These are phyloP conservation scores for Solanum aculeatissimum DNA, from an alignment of 305 asterid genomes.

Conservation along the genomic window DNA sequence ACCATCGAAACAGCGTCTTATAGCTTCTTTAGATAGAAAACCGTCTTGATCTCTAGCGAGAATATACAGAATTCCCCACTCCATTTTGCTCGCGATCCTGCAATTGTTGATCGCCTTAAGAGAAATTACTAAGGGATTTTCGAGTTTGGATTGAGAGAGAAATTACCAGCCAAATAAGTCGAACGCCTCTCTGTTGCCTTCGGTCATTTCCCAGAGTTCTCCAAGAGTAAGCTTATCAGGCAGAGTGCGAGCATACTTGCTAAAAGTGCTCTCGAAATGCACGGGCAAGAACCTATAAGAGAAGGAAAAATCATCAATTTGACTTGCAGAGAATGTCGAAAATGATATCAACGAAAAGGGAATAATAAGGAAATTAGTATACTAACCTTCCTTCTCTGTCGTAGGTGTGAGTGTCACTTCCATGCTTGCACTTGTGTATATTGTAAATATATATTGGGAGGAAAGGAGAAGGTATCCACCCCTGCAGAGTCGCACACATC, in stretches of 20 bases:
- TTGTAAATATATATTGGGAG: constrained; percentile 59
- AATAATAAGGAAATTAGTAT: too few species aligned
- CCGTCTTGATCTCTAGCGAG: constrained; percentile 71
- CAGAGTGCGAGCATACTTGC: constrained; percentile 43
- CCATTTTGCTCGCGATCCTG: constrained; percentile 33
- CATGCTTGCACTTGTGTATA: constrained; percentile 72
- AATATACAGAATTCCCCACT: constrained; percentile 47
- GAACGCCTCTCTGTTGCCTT: constrained; percentile 42
- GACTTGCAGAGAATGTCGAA: too few species aligned
- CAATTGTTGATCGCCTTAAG: background rate
- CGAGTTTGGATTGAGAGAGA: background rate
- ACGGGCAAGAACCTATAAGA: constrained; percentile 40
- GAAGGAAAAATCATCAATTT: background rate
- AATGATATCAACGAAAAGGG: too few species aligned
- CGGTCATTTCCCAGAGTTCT: constrained; percentile 68
- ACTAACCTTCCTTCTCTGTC: constrained; percentile 60
- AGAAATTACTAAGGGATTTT: background rate
- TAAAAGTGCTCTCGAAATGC: constrained; percentile 60
- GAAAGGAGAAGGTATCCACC: constrained; percentile 68
- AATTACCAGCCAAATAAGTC: constrained; percentile 64
- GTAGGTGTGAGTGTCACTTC: constrained; percentile 55
- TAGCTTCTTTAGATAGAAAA: constrained; percentile 63
- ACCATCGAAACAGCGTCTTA: constrained; percentile 70
- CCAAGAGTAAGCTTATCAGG: constrained; percentile 62
- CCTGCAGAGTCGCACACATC: constrained; percentile 15